Evolutionary conservation across 2,329 filamentous ascomycete genomes (phyloP).

Genomic region (Fusarium austroafricanum): DNA sequence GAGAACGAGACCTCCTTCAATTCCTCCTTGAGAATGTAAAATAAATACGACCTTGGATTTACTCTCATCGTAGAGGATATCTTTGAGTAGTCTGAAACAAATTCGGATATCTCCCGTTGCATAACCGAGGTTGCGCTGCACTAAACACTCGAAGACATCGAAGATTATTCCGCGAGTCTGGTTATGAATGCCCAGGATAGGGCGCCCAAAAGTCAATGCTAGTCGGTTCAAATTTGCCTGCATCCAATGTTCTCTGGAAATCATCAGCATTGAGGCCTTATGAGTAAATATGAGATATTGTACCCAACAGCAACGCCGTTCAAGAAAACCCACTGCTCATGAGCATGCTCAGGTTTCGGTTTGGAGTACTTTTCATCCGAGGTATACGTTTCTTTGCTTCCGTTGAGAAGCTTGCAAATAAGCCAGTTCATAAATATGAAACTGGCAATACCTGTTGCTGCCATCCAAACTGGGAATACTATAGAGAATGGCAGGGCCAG

Average conservation of each 20-base stretch:
- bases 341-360: constrained; percentile 60
- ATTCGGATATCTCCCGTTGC: constrained; percentile 74
- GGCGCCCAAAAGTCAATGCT: constrained; percentile 77
- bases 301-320: constrained; percentile 77
- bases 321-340: constrained; percentile 83
- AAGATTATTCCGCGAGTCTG: constrained; percentile 79
- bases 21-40: constrained; percentile 81
- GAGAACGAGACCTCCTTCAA: constrained; percentile 77
- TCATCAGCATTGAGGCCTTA: constrained; percentile 16
- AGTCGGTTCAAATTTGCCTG: constrained; percentile 77
- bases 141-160: constrained; percentile 80
- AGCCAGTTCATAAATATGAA: constrained; percentile 64
- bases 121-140: constrained; percentile 80
- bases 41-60: constrained; percentile 79
- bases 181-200: constrained; percentile 80
- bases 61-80: constrained; percentile 69
- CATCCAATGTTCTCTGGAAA: constrained; percentile 70
- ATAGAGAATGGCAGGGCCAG: constrained; percentile 65
- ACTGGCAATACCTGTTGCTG: constrained; percentile 51
- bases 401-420: constrained; percentile 64
- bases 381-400: constrained; percentile 59
- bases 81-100: constrained; percentile 72
- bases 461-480: constrained; percentile 62
- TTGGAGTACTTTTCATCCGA: constrained; percentile 66
- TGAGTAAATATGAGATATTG: constrained; percentile 41